Base-by-base conservation (phyloP, 2,329 filamentous ascomycete species). In the Epichloe gansuensis region DNA sequence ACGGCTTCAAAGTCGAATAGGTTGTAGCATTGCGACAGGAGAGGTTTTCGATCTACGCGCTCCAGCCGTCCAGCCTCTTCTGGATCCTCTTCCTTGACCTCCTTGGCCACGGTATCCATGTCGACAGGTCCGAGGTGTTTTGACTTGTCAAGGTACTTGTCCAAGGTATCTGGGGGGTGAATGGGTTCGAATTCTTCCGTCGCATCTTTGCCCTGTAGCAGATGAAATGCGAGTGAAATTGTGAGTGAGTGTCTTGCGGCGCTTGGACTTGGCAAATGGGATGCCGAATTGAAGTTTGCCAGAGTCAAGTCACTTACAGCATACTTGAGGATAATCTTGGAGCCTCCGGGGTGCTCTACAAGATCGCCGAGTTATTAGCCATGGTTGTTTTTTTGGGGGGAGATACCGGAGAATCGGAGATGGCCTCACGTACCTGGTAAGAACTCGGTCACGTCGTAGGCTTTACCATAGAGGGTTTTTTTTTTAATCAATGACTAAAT, bases 251-350 rank as follows among this genome's bases (percentile, higher is more conserved):
- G 27, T 4, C 27, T 31, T 11, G 27, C 23, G 23, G 23, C 23
- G 23, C 23, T 23, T 23, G 23, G 23, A 4, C 3, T 23, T 23
- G 23, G 23, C 23, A 23, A 23, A 23, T 23, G 3, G 23, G 23
- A 23, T 23, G 39, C 41, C 41, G 21, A 42, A 13, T 23, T 43
- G 9, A 21, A 13, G 13, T 12, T 43, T 0, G 23, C 21, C 9
- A 43, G 23, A 23, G 23, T 27, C 13, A 8, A 5, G 42, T 12
- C 7, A 57, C 75, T 56, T 64, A 79, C 78, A 34, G 90, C 90
- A 71, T 96, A 95, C 72, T 95, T 95, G 58, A 98, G 78, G 63
- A 98, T 97, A 66, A 97, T 94, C 65, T 91, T 93, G 58, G 82
- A 77, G 39, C 88, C 90, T 55, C 90, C 90, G 25, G 90, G 90